These are phyloP conservation scores for Cystobasidium slooffiae DNA, from an alignment of 1,284 basidiomycete species.

Conservation along the genomic window DNA sequence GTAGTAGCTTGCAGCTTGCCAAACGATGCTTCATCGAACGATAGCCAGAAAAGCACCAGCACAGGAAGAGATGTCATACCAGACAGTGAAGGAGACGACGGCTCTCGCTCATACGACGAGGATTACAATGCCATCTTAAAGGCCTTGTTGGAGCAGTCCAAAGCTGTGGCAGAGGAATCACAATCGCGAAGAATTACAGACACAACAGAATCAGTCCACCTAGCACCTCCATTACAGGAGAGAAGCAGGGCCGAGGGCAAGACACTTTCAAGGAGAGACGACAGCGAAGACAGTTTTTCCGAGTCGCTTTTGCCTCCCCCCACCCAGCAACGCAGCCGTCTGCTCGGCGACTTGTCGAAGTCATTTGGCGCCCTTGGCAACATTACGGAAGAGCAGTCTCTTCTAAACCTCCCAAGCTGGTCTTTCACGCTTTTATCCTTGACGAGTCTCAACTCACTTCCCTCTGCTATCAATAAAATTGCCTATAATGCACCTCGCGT, in stretches of 20 bases:
- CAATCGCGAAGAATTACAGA: not conserved
- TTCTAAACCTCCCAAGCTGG: conserved; percentile 40
- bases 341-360: conserved; percentile 3
- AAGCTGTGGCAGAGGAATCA: conserved; percentile 21
- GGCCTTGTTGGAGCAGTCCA: conserved; percentile 7
- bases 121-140: not conserved
- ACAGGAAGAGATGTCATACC: not conserved
- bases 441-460: conserved; percentile 16
- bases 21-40: too few relatives aligned
- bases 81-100: not conserved
- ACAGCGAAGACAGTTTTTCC: conserved; percentile 22
- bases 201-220: not conserved
- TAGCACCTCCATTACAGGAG: not conserved
- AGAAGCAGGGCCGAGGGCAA: not conserved
- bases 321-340: conserved; percentile 33
- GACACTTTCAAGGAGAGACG: not conserved
- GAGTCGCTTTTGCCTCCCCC: conserved; percentile 33
- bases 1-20: too few relatives aligned
- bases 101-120: not conserved
- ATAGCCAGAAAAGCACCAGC: not conserved
- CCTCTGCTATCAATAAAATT: not conserved
- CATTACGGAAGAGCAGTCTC: conserved; percentile 29
- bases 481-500: conserved; percentile 7
- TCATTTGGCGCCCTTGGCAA: conserved; percentile 7
- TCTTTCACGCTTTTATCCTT: conserved; percentile 20